Percentiles rank a stretch among this genome's conserved stretches.
phyloP scores from a whole-genome alignment of 2,329 filamentous ascomycete species.

The Cyphellophora europaea region DNA sequence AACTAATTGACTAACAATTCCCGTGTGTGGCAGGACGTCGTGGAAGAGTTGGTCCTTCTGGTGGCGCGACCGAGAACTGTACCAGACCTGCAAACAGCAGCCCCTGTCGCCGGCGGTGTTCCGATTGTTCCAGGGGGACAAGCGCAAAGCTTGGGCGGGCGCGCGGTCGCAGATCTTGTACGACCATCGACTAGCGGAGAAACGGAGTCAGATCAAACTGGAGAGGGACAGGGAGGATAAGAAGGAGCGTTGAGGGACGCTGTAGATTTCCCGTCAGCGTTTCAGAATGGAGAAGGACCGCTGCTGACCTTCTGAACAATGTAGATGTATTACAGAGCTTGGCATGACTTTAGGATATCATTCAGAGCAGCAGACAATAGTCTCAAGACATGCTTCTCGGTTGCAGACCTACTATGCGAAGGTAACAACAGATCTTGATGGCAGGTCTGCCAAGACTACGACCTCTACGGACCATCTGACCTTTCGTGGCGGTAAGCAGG shows the following conservation, averaged over 20 bases:
- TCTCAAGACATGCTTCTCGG: no score
- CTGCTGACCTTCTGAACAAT: neutral
- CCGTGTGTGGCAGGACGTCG: slow-evolving; percentile 13
- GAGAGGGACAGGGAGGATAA: neutral
- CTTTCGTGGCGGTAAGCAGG: no score
- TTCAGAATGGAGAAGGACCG: neutral
- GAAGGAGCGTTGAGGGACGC: neutral
- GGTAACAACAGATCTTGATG: no score
- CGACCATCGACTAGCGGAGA: slow-evolving; percentile 7
- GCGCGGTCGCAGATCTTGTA: slow-evolving; percentile 21
- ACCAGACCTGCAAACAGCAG: slow-evolving; percentile 28
- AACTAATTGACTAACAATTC: neutral
- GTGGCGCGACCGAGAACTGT: slow-evolving; percentile 29
- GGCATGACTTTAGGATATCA: neutral
- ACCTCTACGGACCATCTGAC: no score
- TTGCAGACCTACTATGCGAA: no score
- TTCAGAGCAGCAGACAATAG: no score
- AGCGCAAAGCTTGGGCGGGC: slow-evolving; percentile 31
- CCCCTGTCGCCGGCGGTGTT: slow-evolving; percentile 33
- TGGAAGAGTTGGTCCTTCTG: slow-evolving; percentile 33
- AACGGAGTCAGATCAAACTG: slow-evolving; percentile 4
- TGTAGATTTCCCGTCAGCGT: neutral
- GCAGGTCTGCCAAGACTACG: no score
- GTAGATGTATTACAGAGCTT: neutral
- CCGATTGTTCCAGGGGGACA: slow-evolving; percentile 33